phyloP scores from a whole-genome alignment of 257 asterid species.

The Mitragyna speciosa region DNA sequence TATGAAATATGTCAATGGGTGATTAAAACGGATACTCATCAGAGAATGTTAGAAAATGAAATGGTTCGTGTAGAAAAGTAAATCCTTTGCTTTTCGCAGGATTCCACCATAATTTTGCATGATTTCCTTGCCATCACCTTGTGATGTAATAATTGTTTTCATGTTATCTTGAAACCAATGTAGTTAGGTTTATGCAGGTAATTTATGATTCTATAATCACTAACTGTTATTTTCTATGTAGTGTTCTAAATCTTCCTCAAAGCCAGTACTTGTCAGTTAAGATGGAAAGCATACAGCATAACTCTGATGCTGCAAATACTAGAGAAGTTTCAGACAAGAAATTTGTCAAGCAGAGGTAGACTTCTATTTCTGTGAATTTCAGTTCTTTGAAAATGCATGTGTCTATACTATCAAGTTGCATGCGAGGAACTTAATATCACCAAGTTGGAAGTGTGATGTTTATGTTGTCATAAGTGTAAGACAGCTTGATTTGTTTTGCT shows the following conservation, averaged over 20 bases:
- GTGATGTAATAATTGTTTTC: no score
- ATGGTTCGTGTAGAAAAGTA: not conserved
- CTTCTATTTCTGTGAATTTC: constrained; percentile 20
- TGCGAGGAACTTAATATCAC: not conserved
- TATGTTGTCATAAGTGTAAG: no score
- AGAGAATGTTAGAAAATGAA: not conserved
- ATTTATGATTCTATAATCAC: not conserved
- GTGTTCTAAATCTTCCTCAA: constrained; percentile 77
- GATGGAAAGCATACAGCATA: constrained; percentile 42
- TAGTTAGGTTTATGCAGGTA: not conserved
- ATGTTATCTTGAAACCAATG: not conserved
- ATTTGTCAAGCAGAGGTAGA: constrained; percentile 53
- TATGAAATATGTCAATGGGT: not conserved
- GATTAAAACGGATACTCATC: not conserved
- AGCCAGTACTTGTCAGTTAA: constrained; percentile 51
- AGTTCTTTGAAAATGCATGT: not conserved
- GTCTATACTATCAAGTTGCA: not conserved
- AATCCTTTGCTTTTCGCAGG: not conserved
- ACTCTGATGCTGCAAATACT: constrained; percentile 36
- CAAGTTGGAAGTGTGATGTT: not conserved
- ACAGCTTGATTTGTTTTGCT: not conserved
- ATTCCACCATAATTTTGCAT: not conserved
- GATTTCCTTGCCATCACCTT: not conserved
- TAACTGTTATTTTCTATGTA: constrained; percentile 29
- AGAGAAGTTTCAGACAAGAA: constrained; percentile 43